Conservation (phyloP, 139 green algal genomes). For the Chlamydomonas incerta region DNA sequence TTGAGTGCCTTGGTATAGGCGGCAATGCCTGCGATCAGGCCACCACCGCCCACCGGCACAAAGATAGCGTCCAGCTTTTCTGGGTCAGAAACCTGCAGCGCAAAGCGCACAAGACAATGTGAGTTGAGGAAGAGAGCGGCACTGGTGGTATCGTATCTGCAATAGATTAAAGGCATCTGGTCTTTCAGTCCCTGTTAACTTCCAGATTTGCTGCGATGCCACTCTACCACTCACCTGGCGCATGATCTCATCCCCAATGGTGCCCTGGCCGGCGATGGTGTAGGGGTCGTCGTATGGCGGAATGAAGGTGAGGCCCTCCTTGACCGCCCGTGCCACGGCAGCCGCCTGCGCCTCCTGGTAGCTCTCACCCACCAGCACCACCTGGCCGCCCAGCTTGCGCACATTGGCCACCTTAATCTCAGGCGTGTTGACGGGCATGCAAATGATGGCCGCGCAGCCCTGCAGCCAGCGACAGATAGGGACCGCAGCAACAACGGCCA, state of each 20-base stretch:
- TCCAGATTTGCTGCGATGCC: too few relatives aligned
- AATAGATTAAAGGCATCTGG: too few relatives aligned
- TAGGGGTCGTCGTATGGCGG: conserved; percentile 96
- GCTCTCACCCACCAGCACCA: conserved; percentile 94
- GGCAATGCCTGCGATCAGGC: conserved; percentile 93
- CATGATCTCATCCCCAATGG: conserved; percentile 94
- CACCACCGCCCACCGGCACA: conserved; percentile 92
- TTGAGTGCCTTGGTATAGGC: conserved; percentile 90
- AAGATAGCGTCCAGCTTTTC: conserved; percentile 89
- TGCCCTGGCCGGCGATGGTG: conserved; percentile 96
- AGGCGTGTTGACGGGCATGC: conserved; percentile 89
- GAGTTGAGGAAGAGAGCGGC: neutral
- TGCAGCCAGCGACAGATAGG: conserved; percentile 17
- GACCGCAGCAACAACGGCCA: neutral
- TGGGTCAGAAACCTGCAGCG: conserved; percentile 51
- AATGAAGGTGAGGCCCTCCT: conserved; percentile 86
- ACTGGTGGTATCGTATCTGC: too few relatives aligned
- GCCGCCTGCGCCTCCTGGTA: conserved; percentile 93
- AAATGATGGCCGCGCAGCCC: conserved; percentile 84
- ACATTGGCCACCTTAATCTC: conserved; percentile 88
- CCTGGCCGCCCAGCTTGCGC: conserved; percentile 83
- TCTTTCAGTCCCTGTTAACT: too few relatives aligned
- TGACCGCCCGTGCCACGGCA: conserved; percentile 59
- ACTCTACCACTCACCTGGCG: conserved; percentile 53
- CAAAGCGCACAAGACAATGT: too few relatives aligned